Conservation (phyloP, 495 filamentous ascomycete genomes). For the Eremomyces bilateralis region DNA sequence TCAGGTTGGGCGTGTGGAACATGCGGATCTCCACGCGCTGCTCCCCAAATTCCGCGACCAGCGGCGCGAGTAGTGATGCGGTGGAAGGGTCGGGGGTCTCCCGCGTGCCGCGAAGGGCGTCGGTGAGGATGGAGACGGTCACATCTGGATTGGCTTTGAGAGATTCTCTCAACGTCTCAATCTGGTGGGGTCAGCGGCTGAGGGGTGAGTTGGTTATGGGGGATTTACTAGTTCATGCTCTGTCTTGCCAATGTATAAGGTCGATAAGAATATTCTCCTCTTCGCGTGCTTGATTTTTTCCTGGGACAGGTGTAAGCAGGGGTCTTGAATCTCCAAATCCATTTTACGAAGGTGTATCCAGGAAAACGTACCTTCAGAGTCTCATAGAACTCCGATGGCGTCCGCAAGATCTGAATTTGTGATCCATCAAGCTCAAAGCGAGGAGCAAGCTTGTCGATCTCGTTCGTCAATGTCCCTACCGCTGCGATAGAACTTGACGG, state of each 20-base stretch:
- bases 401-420: conserved; percentile 57
- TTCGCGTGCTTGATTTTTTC: conserved; percentile 61
- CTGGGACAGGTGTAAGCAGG: too few species aligned
- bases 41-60: conserved; percentile 62
- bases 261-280: conserved; percentile 69
- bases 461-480: conserved; percentile 46
- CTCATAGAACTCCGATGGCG: conserved; percentile 68
- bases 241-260: conserved; percentile 85
- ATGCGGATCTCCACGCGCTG: conserved; percentile 84
- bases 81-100: conserved; percentile 75
- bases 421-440: conserved; percentile 67
- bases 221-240: conserved; percentile 58
- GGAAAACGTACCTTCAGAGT: conserved; percentile 48
- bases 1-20: conserved; percentile 95
- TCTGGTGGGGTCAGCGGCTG: conserved; percentile 20
- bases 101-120: conserved; percentile 75
- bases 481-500: too few species aligned
- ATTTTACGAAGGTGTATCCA: background rate
- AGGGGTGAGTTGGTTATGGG: background rate
- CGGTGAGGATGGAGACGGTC: conserved; percentile 78
- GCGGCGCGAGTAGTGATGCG: conserved; percentile 67
- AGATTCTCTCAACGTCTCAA: conserved; percentile 54
- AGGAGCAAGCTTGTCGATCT: conserved; percentile 76
- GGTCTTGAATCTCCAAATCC: too few species aligned
- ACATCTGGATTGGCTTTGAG: conserved; percentile 53